Evolutionary conservation across 371 early-diverging fungal species (phyloP), one percentile per base, ranked within the genome.

Genomic region (Apophysomyces sp.): DNA sequence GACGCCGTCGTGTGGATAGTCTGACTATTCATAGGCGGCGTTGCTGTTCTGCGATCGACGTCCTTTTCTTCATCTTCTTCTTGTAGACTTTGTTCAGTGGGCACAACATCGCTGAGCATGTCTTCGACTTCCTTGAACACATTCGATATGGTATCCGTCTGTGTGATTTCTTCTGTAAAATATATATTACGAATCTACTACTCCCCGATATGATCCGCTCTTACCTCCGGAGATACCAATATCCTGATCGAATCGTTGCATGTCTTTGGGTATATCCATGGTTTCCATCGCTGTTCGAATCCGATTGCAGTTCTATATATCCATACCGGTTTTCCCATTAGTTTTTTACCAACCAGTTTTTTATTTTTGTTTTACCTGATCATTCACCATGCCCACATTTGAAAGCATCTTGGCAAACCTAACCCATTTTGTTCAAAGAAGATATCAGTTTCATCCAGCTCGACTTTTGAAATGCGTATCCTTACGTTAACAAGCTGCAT

Each of bases 341-440:
- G 37, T 12, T 7, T n/a, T 9, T n/a, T 24, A 13, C 21, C 11
- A 15, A n/a, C 12, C 26, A 11, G 1, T 56, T 4, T 15, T 36
- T 36, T 24, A 26, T 39, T 11, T 21, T 12, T 34, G 11, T 9
- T 24, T 44, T 60, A 67, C 68, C 68, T 71, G 72, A 18, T 71
- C 72, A 34, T 71, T 65, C 4, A 71, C 65, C 16, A 65, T 67
- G 55, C 65, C 57, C 6, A 67, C 67, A 37, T 65, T 67, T 4
- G 62, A 61, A 62, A 67, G 64, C 60, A 67, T 71, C 30, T 71
- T 71, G 58, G 67, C 72, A 34, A 67, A 71, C 16, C 70, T 66
- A 40, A 37, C n/a, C n/a, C n/a, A n/a, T n/a, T n/a, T n/a, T n/a
- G n/a, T n/a, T n/a, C n/a, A n/a, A n/a, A n/a, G n/a, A n/a, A n/a